phyloP scores from a whole-genome alignment of 73 alveolate genomes.

The Stentor roeselii region DNA sequence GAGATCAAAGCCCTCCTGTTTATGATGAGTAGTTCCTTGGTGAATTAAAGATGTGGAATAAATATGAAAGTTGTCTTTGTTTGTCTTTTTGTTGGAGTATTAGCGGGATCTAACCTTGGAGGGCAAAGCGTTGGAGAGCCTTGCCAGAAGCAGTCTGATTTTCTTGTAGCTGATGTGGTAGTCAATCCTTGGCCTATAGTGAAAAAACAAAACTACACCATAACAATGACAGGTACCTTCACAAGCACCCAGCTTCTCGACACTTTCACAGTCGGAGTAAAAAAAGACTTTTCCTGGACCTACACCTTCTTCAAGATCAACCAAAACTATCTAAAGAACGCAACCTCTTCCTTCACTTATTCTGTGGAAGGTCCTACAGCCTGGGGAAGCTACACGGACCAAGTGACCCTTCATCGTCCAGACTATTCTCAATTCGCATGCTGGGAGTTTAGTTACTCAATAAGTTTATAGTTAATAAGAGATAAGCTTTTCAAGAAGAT shows the following conservation, averaged over 20 bases:
- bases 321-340: not conserved
- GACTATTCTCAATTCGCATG: not conserved
- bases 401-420: not conserved
- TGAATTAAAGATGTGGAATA: too few relatives aligned
- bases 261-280: not conserved
- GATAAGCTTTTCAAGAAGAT: too few relatives aligned
- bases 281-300: not conserved
- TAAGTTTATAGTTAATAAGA: constrained; percentile 8
- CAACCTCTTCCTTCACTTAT: not conserved
- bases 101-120: too few relatives aligned
- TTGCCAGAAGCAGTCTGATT: not conserved
- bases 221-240: not conserved
- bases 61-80: too few relatives aligned
- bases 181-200: not conserved
- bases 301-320: not conserved
- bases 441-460: not conserved
- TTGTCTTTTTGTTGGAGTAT: too few relatives aligned
- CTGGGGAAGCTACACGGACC: not conserved
- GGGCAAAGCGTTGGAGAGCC: not conserved
- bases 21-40: not conserved
- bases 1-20: not conserved
- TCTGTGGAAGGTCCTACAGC: not conserved
- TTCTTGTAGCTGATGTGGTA: not conserved
- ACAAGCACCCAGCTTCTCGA: not conserved
- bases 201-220: not conserved